Evolutionary conservation across 2,329 filamentous ascomycete genomes (phyloP), one percentile per base, ranked within the genome.

Genomic region (Xylariaceae sp.): DNA sequence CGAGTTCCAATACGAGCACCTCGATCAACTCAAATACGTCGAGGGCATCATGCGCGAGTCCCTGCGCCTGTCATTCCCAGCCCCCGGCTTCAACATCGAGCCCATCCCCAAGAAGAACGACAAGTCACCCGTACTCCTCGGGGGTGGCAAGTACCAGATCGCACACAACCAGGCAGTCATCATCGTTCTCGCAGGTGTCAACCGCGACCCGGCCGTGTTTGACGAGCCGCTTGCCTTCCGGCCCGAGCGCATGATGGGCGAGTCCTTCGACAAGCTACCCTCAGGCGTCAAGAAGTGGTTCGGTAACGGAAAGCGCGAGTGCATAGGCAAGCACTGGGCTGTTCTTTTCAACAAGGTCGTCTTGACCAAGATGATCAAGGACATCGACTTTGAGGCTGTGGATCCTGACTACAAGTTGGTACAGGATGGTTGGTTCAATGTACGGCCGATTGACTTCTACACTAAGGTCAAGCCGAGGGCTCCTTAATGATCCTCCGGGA

Each of bases 51-150:
- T 81, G 21, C 71, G 74, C 41, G 77, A 82, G 58, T 69, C 75
- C 0, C 64, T 82, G 6, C 74, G 79, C 0, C 69, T 82, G 2
- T 72, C 72, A 0, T 74, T 71, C 23, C 70, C 77, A 0, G 76
- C 78, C 0, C 76, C 77, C 1, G 70, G 73, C 0, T 77, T 80
- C 65, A 77, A 77, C 64, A 72, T 76, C 44, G 74, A 77, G 61
- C 69, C 69, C 0, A 59, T 69, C 1, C 72, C 73, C n/a, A 44
- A 36, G 16, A 42, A 67, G 2, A n/a, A n/a, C n/a, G 60, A 62
- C 52, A 70, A 67, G 58, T 63, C 59, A 0, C 73, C 79, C 0
- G 59, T 79, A 16, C 65, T 74, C 3, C 60, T 77, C 0, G 71
- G 53, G 0, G 71, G 71, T 2, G 74, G 73, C 34, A 74, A 72